A percentile compares a stretch with the other conserved stretches of the same genome.
Evolutionary conservation across 2,329 filamentous ascomycete genomes (phyloP).

Genomic region (Venturia nashicola): DNA sequence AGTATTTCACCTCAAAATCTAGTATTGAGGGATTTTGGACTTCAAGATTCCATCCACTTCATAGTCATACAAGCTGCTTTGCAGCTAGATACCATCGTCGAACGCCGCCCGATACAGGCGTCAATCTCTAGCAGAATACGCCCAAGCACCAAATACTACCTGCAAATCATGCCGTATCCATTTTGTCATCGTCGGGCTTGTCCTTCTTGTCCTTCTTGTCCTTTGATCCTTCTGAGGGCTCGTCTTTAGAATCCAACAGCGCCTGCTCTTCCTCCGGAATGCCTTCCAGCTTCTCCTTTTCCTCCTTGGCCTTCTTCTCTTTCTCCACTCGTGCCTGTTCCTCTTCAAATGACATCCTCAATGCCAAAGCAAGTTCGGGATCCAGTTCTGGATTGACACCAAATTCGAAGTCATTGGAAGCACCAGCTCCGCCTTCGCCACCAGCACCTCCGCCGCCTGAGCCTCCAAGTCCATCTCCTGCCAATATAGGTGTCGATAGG

Average conservation of each 20-base stretch:
- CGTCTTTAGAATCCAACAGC: conserved; percentile 50
- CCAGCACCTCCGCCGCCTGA: conserved; percentile 28
- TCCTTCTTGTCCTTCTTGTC: conserved; percentile 31
- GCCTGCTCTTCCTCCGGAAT: conserved; percentile 61
- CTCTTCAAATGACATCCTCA: conserved; percentile 97
- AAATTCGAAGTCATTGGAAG: conserved; percentile 63
- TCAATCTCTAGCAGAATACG: conserved; percentile 1
- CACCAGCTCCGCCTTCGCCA: conserved; percentile 30
- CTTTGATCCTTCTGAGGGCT: conserved; percentile 48
- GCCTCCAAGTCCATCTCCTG: conserved; percentile 59
- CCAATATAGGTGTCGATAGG: conserved; percentile 76
- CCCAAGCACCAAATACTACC: not conserved
- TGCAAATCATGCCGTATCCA: conserved; percentile 65
- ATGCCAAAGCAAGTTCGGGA: conserved; percentile 82
- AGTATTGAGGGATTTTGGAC: not conserved
- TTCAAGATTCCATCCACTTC: not conserved
- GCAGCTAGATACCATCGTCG: conserved; percentile 1
- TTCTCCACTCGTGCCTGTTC: conserved; percentile 91
- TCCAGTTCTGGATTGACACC: conserved; percentile 85
- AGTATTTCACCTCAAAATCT: not conserved
- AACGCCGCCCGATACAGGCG: conserved; percentile 7
- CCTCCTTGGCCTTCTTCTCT: conserved; percentile 60
- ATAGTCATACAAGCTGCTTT: not conserved
- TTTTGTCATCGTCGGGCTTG: conserved; percentile 46
- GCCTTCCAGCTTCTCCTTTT: conserved; percentile 63